Percentiles rank a stretch among this genome's conserved stretches.
These are phyloP conservation scores for Nephelium lappaceum DNA, from an alignment of 345 rosid species.

Conservation along the genomic window DNA sequence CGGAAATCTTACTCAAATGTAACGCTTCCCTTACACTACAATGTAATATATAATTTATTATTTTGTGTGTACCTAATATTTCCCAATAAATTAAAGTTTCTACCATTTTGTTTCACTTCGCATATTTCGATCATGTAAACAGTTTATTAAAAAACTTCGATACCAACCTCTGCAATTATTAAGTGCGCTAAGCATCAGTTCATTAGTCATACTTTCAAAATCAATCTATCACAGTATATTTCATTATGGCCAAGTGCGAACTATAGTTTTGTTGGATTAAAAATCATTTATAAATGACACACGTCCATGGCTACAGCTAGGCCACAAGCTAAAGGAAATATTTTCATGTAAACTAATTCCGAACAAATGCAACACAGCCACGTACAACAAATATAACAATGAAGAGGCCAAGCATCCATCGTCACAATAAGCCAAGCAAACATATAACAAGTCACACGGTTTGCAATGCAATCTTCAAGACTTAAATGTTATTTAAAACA, in stretches of 20 bases:
- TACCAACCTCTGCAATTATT: not conserved
- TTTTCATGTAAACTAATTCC: not conserved
- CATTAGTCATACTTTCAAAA: not conserved
- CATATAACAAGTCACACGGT: slow-evolving; percentile 21
- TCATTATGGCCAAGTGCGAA: not conserved
- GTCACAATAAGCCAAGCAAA: slow-evolving; percentile 22
- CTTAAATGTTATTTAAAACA: slow-evolving; percentile 30
- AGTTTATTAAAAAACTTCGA: not conserved
- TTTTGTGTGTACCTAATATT: not conserved
- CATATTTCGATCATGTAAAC: not conserved
- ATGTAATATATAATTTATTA: not conserved
- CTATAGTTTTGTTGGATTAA: not conserved
- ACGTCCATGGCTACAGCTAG: not conserved
- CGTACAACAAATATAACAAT: slow-evolving; percentile 15
- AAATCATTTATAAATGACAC: not conserved
- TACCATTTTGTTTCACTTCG: not conserved
- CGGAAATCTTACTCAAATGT: slow-evolving; percentile 57
- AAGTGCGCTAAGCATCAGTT: not conserved
- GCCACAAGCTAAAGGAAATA: not conserved
- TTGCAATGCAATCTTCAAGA: slow-evolving; percentile 19
- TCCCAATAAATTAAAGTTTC: not conserved
- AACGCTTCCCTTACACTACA: not conserved
- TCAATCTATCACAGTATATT: not conserved
- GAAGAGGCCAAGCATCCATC: slow-evolving; percentile 23
- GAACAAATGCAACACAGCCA: slow-evolving; percentile 5